Evolutionary conservation across 2,329 filamentous ascomycete species (phyloP), one percentile per base, ranked within the genome.

Genomic region (Aspergillus pseudoglaucus): DNA sequence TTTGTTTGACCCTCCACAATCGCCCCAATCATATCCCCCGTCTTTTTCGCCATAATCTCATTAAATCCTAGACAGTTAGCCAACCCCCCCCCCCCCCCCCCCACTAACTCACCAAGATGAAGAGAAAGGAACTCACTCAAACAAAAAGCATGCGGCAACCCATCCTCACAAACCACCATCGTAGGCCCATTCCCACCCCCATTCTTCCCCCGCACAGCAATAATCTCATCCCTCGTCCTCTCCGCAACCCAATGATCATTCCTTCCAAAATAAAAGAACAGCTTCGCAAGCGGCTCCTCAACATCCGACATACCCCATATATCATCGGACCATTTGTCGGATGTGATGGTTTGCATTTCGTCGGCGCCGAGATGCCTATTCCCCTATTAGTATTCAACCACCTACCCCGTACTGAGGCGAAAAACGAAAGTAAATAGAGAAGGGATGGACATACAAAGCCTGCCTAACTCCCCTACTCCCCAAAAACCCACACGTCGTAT

Each of bases 241-340:
- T 80, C 72, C 1, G 79, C 79, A 22, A 84, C 77, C 81, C 81
- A 84, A 57, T 82, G 79, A 58, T 84, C 81, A 42, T 76, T 66
- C 32, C 75, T 66, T 1, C 77, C 80, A 61, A 82, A 84, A 54
- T 81, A 76, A 57, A 84, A 81, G 45, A 75, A 74, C 38, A 84
- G 52, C 44, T 72, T 73, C 3, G 74, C 66, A 2, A 71, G 61
- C 6, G 69, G 59, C 41, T 68, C 59, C 1, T 53, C 44, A 1
- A 51, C 54, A 20, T 48, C 47, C 1, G 67, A 64, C 17, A 73
- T 69, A 1, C 79, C 80, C 81, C 81, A 84, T 37, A 84, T 67
- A 49, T 81, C 77, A 47, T 76, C 73, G 17, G 73, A 73, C 78
- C 80, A 83, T 56, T 73, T 73, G 55, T 83, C 79, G 1, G 70